Conservation (phyloP, 2,329 filamentous ascomycete species). For the Aspergillus piperis region DNA sequence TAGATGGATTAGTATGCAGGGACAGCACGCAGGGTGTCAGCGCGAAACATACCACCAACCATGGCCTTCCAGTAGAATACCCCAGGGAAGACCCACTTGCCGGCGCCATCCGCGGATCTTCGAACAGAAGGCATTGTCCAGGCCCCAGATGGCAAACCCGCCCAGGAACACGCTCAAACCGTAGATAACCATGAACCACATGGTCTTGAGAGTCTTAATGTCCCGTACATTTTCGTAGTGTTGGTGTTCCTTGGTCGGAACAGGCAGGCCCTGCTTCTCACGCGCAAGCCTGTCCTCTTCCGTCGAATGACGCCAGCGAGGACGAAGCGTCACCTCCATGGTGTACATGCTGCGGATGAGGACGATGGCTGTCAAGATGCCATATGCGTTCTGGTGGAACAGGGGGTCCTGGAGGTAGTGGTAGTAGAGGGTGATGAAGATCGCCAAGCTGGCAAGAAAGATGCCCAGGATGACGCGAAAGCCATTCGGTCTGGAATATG, state of each 20-base stretch:
- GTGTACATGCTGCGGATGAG: constrained; percentile 74
- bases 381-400: constrained; percentile 82
- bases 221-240: constrained; percentile 58
- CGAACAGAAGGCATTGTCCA: constrained; percentile 76
- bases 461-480: constrained; percentile 59
- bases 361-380: constrained; percentile 68
- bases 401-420: constrained; percentile 77
- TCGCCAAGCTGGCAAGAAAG: constrained; percentile 57
- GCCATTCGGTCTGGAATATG: constrained; percentile 60
- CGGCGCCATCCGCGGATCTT: constrained; percentile 66
- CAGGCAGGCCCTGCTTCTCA: constrained; percentile 38
- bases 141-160: constrained; percentile 74
- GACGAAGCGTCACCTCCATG: constrained; percentile 69
- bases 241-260: constrained; percentile 47
- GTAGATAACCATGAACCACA: constrained; percentile 74
- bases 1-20: constrained; percentile 11
- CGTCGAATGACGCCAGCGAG: constrained; percentile 55
- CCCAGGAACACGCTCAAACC: constrained; percentile 71
- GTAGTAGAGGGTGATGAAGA: constrained; percentile 77
- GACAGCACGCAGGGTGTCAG: neutral
- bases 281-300: constrained; percentile 47
- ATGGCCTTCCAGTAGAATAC: constrained; percentile 71
- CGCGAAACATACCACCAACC: constrained; percentile 64
- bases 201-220: constrained; percentile 59
- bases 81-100: constrained; percentile 74